Evolutionary conservation across 164 flowering plant genomes (phyloP), one percentile per base, ranked within the genome.

Genomic region (Vitis riparia): DNA sequence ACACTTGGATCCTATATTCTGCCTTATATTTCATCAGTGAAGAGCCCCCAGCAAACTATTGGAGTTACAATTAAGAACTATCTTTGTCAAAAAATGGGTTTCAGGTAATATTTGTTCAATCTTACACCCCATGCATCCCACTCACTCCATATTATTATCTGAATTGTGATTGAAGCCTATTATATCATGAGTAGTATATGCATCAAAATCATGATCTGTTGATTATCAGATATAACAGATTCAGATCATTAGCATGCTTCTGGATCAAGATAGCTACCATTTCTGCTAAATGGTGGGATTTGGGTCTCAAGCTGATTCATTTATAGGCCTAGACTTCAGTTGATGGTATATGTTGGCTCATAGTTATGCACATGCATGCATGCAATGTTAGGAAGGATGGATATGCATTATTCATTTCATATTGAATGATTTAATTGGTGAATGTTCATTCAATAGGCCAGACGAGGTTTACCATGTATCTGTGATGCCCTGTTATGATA

Each of bases 401-500:
- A 55, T 53, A 8, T 66, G 14, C 68, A 27, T 56, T 3, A 14
- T 67, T 62, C 29, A 17, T 70, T 66, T 63, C 61, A 65, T 49
- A 3, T 44, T 57, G 53, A 59, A 69, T 56, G 62, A 55, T 62
- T 61, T 63, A 3, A 62, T 51, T 61, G 49, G 53, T 60, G 53
- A 59, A 44, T 65, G 61, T 78, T 23, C 66, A 8, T 30, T 50
- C 65, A 27, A 68, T 81, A 96, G 98, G 85, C 89, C 94, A 48
- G 94, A 87, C 7, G 83, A 96, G 49, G 75, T 92, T 66, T 96
- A 93, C 83, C 99, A 96, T 80, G 99, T 92, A 17, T 88, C 91
- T 16, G 89, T 96, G 68, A 96, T 96, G 98, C 98, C 98, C 8
- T 96, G 99, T 79, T 96, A 96, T 87, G 99, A 96, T 80, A 96